phyloP scores from a whole-genome alignment of 306 rosid genomes.

The Rosa rugosa region DNA sequence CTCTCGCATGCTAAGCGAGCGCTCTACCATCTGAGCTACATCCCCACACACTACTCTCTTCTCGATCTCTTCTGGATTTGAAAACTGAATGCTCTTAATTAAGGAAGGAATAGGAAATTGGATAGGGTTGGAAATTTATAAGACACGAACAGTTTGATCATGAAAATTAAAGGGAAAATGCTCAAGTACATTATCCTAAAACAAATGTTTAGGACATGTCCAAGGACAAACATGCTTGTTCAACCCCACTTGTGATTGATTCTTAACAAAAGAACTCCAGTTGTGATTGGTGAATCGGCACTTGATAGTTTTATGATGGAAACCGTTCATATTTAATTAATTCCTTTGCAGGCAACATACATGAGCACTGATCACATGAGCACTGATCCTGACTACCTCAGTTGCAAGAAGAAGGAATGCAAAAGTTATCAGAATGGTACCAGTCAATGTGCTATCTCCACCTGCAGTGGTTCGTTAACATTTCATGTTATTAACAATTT shows the following conservation, averaged over 20 bases:
- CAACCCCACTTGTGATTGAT: not conserved
- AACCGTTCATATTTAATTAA: not conserved
- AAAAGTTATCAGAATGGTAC: slow-evolving; percentile 21
- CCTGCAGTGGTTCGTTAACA: slow-evolving; percentile 61
- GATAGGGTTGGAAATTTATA: too few species aligned
- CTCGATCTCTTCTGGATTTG: too few species aligned
- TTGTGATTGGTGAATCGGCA: not conserved
- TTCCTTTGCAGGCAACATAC: slow-evolving; percentile 45
- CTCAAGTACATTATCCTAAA: too few species aligned
- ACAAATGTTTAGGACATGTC: too few species aligned
- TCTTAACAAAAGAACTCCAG: too few species aligned
- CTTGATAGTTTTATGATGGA: not conserved
- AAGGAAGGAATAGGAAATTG: too few species aligned
- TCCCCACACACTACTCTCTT: slow-evolving; percentile 37
- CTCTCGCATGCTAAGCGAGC: slow-evolving; percentile 96
- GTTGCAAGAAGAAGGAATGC: slow-evolving; percentile 67
- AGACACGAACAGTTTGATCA: too few species aligned
- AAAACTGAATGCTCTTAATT: too few species aligned
- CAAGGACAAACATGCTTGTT: too few species aligned
- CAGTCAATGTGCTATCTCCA: slow-evolving; percentile 28
- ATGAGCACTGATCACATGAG: slow-evolving; percentile 37
- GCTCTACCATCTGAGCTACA: slow-evolving; percentile 99
- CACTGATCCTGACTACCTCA: slow-evolving; percentile 61
- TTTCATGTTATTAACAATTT: slow-evolving; percentile 69
- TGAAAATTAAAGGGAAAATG: too few species aligned